Conservation (phyloP, 805 yeast genomes). For the Wickerhamiella siamensis region DNA sequence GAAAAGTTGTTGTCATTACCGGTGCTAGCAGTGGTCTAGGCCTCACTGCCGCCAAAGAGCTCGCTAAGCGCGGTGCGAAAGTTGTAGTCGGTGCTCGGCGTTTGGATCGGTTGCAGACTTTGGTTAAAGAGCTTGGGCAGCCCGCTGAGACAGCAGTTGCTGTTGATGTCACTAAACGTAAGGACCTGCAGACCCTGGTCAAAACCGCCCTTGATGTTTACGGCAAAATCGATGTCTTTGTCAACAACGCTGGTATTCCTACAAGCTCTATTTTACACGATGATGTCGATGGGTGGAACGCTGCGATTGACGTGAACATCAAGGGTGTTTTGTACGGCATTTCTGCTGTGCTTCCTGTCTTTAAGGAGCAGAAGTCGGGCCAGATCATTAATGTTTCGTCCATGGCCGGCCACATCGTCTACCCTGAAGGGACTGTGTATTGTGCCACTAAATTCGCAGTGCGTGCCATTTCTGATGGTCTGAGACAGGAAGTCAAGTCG, state of each 20-base stretch:
- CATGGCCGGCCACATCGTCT: background rate
- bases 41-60: slow-evolving; percentile 70
- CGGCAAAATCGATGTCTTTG: slow-evolving; percentile 39
- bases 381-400: slow-evolving; percentile 51
- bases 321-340: slow-evolving; percentile 67
- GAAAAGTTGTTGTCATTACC: slow-evolving; percentile 67
- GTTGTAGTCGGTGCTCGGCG: slow-evolving; percentile 65
- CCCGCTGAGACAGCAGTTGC: slow-evolving; percentile 33
- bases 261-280: slow-evolving; percentile 66
- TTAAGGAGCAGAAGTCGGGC: slow-evolving; percentile 49
- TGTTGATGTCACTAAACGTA: slow-evolving; percentile 41
- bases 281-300: slow-evolving; percentile 43
- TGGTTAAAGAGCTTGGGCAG: slow-evolving; percentile 32
- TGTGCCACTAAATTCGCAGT: slow-evolving; percentile 18
- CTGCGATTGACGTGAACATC: slow-evolving; percentile 61
- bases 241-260: slow-evolving; percentile 50
- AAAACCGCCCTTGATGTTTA: slow-evolving; percentile 35
- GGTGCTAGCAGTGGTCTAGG: slow-evolving; percentile 97
- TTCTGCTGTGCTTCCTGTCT: slow-evolving; percentile 54
- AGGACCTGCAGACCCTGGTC: slow-evolving; percentile 37
- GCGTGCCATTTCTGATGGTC: slow-evolving; percentile 37
- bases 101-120: slow-evolving; percentile 37
- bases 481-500: slow-evolving; percentile 55
- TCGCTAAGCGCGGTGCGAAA: slow-evolving; percentile 57
- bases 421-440: background rate